Evolutionary conservation across 2,329 filamentous ascomycete species (phyloP).

Genomic region (Botrytis aclada): DNA sequence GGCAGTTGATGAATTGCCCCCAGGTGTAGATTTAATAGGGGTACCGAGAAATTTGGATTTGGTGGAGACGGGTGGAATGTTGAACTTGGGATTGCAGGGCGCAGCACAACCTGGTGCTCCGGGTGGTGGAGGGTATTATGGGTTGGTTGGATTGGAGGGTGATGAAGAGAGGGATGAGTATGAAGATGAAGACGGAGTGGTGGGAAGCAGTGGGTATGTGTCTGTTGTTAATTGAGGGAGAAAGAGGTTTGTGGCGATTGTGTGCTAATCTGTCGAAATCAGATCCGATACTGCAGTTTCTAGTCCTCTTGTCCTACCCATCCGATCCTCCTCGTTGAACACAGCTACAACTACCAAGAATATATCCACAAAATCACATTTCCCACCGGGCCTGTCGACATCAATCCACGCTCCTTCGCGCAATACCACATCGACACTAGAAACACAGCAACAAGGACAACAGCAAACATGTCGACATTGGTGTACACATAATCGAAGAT

Average conservation of each 20-base stretch:
- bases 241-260: not conserved
- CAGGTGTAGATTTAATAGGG: conserved; percentile 37
- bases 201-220: conserved; percentile 4
- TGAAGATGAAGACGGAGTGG: not conserved
- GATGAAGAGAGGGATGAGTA: not conserved
- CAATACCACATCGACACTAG: not conserved
- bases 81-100: conserved; percentile 33
- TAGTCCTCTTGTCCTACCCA: not conserved
- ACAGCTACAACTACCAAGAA: not conserved
- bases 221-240: not conserved
- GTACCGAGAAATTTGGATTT: conserved; percentile 40
- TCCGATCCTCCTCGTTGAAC: not conserved
- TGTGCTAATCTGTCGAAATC: not conserved
- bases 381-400: not conserved
- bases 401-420: not conserved
- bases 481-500: conserved; percentile 46
- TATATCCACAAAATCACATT: not conserved
- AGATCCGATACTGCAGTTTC: not conserved
- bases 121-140: conserved; percentile 24
- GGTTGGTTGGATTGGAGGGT: conserved; percentile 16
- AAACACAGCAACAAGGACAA: not conserved
- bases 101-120: not conserved
- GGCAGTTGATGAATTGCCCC: conserved; percentile 51
- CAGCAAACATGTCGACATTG: conserved; percentile 44
- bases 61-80: conserved; percentile 32